These are phyloP conservation scores for Rhynchosporium secalis DNA, from an alignment of 2,329 filamentous ascomycete genomes.

Conservation along the genomic window DNA sequence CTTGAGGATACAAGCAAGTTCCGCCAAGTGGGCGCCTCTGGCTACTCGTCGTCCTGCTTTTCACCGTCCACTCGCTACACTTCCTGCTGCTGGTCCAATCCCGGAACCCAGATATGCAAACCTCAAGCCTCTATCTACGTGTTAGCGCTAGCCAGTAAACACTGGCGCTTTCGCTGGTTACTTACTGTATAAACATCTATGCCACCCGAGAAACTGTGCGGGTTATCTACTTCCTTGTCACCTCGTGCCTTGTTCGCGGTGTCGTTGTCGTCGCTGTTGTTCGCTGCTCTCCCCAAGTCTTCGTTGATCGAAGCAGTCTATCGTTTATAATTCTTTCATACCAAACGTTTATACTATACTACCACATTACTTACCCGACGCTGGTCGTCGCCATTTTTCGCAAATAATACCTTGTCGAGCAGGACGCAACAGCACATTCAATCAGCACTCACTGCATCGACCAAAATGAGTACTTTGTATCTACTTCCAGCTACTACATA, in stretches of 20 bases:
- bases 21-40: constrained; percentile 24
- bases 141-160: constrained; percentile 32
- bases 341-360: constrained; percentile 15
- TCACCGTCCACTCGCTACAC: not conserved
- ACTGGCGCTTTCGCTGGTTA: constrained; percentile 16
- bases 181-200: constrained; percentile 34
- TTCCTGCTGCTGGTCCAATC: constrained; percentile 21
- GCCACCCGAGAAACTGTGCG: constrained; percentile 26
- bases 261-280: constrained; percentile 20
- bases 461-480: constrained; percentile 41
- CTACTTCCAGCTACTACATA: constrained; percentile 51
- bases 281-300: constrained; percentile 35
- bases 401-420: constrained; percentile 27
- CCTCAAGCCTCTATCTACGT: constrained; percentile 24
- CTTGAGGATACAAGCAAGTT: not conserved
- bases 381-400: constrained; percentile 33
- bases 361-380: constrained; percentile 26
- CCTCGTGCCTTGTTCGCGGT: constrained; percentile 18
- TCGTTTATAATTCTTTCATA: constrained; percentile 37
- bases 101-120: constrained; percentile 18
- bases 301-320: constrained; percentile 43
- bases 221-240: constrained; percentile 27
- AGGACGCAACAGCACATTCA: constrained; percentile 26
- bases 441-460: constrained; percentile 24
- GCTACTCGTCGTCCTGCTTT: constrained; percentile 15